Conservation (phyloP, 1,284 basidiomycete genomes). For the Puccinia novopanici region DNA sequence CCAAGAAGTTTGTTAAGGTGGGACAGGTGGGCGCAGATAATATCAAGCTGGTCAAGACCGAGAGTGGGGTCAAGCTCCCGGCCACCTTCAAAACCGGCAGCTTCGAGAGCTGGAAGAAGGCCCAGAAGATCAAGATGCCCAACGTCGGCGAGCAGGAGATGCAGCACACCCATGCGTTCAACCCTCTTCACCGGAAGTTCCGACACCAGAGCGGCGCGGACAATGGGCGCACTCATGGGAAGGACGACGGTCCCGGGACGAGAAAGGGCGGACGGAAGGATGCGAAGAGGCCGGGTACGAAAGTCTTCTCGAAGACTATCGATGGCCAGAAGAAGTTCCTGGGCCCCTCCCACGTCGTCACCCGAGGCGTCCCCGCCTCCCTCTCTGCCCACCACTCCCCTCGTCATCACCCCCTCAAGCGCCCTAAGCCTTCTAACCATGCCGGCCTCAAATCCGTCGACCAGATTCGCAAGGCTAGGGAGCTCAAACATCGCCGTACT, state of each 20-base stretch:
- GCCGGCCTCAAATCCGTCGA: conserved; percentile 68
- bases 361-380: conserved; percentile 39
- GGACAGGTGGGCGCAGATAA: conserved; percentile 85
- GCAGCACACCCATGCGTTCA: conserved; percentile 36
- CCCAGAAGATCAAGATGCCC: conserved; percentile 71
- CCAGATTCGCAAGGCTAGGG: conserved; percentile 77
- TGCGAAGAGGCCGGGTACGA: conserved; percentile 70
- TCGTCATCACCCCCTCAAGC: not conserved
- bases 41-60: conserved; percentile 88
- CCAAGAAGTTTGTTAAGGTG: conserved; percentile 89
- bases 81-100: conserved; percentile 88
- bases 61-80: conserved; percentile 88
- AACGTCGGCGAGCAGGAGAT: conserved; percentile 76
- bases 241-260: conserved; percentile 64
- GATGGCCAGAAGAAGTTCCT: conserved; percentile 53
- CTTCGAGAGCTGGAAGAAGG: conserved; percentile 92
- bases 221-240: conserved; percentile 64
- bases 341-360: conserved; percentile 50
- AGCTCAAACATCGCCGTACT: conserved; percentile 64
- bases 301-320: conserved; percentile 63
- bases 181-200: conserved; percentile 44
- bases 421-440: conserved; percentile 56
- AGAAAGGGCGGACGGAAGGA: conserved; percentile 54
- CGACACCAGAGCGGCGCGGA: conserved; percentile 43
- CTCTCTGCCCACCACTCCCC: conserved; percentile 17